Percentiles rank a stretch among this genome's conserved stretches.
These are phyloP conservation scores for Aspergillus jensenii DNA, from an alignment of 2,329 filamentous ascomycete genomes.

Conservation along the genomic window DNA sequence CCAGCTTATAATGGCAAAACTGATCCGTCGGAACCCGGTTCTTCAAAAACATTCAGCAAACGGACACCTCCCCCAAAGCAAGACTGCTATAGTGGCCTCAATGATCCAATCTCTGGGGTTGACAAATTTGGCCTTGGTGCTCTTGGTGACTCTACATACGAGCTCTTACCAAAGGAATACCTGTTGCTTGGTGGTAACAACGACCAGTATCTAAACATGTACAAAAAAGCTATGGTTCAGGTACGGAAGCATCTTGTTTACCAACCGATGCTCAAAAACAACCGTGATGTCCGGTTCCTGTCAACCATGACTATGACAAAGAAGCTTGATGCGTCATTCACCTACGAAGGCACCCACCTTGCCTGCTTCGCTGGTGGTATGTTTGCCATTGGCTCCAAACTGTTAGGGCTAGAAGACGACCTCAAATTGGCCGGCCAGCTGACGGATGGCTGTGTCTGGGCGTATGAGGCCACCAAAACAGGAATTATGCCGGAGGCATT, in stretches of 20 bases:
- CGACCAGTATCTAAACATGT: slow-evolving; percentile 46
- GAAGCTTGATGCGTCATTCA: slow-evolving; percentile 29
- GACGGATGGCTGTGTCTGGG: slow-evolving; percentile 63
- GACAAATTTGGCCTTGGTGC: slow-evolving; percentile 47
- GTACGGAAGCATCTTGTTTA: slow-evolving; percentile 44
- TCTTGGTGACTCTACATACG: slow-evolving; percentile 50
- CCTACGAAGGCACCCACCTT: slow-evolving; percentile 58
- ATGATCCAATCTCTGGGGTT: slow-evolving; percentile 30
- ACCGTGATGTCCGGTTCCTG: slow-evolving; percentile 43
- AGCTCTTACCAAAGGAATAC: slow-evolving; percentile 53
- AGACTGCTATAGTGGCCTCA: slow-evolving; percentile 42
- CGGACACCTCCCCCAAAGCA: slow-evolving; percentile 14
- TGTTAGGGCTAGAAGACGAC: slow-evolving; percentile 56
- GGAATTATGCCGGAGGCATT: slow-evolving; percentile 65
- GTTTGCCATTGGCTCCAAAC: slow-evolving; percentile 59
- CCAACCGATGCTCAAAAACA: slow-evolving; percentile 45
- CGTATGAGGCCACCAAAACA: slow-evolving; percentile 55
- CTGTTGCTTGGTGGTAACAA: slow-evolving; percentile 46
- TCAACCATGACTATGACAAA: slow-evolving; percentile 28
- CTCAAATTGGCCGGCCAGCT: slow-evolving; percentile 57
- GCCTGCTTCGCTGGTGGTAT: slow-evolving; percentile 63
- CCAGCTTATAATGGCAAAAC: slow-evolving; percentile 26
- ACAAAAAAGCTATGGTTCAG: slow-evolving; percentile 41
- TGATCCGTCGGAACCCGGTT: background rate
- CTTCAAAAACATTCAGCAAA: slow-evolving; percentile 11